phyloP scores from a whole-genome alignment of 495 filamentous ascomycete genomes.

The Lophiostoma macrostomum region DNA sequence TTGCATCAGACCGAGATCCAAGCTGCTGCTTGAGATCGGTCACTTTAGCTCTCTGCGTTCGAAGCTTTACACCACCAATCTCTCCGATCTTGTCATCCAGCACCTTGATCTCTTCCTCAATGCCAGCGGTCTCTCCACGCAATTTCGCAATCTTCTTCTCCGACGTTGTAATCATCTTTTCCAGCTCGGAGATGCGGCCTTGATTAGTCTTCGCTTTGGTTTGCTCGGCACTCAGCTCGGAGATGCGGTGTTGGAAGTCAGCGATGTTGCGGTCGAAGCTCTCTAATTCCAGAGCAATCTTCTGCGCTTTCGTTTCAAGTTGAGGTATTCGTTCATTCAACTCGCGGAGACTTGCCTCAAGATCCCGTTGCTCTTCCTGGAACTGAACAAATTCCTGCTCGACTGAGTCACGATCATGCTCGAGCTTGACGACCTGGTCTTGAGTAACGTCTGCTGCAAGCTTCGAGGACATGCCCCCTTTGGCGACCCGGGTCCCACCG shows the following conservation, averaged over 20 bases:
- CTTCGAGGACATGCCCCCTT: slow-evolving; percentile 93
- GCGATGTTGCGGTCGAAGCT: slow-evolving; percentile 78
- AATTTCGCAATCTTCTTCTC: slow-evolving; percentile 78
- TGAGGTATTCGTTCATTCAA: slow-evolving; percentile 79
- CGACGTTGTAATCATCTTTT: slow-evolving; percentile 71
- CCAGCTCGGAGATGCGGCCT: slow-evolving; percentile 59
- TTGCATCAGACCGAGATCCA: slow-evolving; percentile 70
- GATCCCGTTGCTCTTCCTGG: slow-evolving; percentile 71
- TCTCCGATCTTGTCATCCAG: slow-evolving; percentile 98
- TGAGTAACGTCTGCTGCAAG: slow-evolving; percentile 77
- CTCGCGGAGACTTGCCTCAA: slow-evolving; percentile 68
- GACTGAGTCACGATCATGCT: slow-evolving; percentile 77
- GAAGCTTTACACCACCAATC: slow-evolving; percentile 86
- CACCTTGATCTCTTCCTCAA: slow-evolving; percentile 86
- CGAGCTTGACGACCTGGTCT: slow-evolving; percentile 83
- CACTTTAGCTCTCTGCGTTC: slow-evolving; percentile 89
- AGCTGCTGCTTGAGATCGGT: slow-evolving; percentile 87
- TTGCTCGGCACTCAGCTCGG: slow-evolving; percentile 76
- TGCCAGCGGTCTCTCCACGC: slow-evolving; percentile 72
- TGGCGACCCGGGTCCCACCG: slow-evolving; percentile 83
- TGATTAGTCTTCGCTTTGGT: slow-evolving; percentile 78
- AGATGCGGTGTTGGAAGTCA: slow-evolving; percentile 77
- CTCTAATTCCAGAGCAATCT: slow-evolving; percentile 84
- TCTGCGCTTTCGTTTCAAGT: slow-evolving; percentile 86
- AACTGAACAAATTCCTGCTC: slow-evolving; percentile 78